Conservation (phyloP, 192 early-diverging fungal genomes). For the Allomyces arbusculus region DNA sequence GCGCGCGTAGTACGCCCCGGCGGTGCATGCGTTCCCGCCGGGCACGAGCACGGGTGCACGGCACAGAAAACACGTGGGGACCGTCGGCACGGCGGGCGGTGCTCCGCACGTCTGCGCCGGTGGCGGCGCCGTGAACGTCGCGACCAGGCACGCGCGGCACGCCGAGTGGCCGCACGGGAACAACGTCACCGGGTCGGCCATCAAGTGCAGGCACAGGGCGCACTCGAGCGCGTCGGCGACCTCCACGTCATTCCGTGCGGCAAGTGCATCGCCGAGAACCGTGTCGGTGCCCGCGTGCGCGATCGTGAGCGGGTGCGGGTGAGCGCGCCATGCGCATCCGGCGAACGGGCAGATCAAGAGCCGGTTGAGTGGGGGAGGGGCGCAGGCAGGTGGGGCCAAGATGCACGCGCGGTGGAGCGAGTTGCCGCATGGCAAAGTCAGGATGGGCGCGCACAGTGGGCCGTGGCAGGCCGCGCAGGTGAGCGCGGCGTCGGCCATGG, state of each 20-base stretch:
- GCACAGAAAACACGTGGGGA: neutral
- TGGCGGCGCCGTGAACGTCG: slow-evolving; percentile 24
- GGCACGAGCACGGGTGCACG: neutral
- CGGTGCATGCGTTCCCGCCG: too few relatives aligned
- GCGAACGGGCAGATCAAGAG: neutral
- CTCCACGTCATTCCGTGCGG: neutral
- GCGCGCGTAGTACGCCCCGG: neutral
- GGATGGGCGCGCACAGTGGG: neutral
- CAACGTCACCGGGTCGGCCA: slow-evolving; percentile 35
- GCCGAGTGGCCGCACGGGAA: slow-evolving; percentile 42
- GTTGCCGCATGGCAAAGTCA: neutral
- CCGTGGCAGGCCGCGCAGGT: too few relatives aligned
- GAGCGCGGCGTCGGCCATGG: too few relatives aligned
- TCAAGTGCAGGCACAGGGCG: slow-evolving; percentile 26
- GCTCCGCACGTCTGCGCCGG: too few relatives aligned
- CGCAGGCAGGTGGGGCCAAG: neutral
- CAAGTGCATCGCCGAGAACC: neutral
- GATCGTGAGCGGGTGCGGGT: neutral
- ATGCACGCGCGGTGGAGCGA: neutral
- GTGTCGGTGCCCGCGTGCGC: too few relatives aligned
- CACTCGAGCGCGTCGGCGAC: slow-evolving; percentile 22
- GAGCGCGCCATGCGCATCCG: neutral
- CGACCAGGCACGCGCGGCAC: slow-evolving; percentile 33
- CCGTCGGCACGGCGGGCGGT: too few relatives aligned
- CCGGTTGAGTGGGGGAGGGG: neutral